Evolutionary conservation across 441 rosid genomes (phyloP), one percentile per base, ranked within the genome.

Genomic region (Oxalis stricta): DNA sequence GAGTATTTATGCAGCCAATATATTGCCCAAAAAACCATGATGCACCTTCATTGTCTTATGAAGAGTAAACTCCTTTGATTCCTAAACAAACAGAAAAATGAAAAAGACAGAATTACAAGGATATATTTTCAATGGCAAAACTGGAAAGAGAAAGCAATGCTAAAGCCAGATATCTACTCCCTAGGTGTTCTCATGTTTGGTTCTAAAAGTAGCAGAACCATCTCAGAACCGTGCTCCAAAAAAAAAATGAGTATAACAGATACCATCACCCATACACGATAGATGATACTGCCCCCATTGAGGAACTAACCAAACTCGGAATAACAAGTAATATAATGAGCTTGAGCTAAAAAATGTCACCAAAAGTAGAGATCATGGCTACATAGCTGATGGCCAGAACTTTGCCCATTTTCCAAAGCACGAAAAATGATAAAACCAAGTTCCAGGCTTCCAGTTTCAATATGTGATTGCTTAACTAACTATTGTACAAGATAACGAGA

Each of bases 31-130:
- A 48, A 68, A 78, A 85, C 22, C 18, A 53, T 48, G 68, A 57
- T 41, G 87, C 96, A 52, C 75, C 70, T 58, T 73, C 79, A 33
- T 71, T 69, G 30, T 77, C 71, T 65, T 40, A 69, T 41, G 98
- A 85, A 59, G 78, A 69, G 64, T 85, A 89, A 44, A 64, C 66
- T 61, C 87, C 87, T 72, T 72, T 80, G 26, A 70, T 41, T 55
- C 98, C 98, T 89, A 48, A 47, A n/a, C n/a, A n/a, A 35, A 47
- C 21, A 46, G 24, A 43, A n/a, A 45, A 47, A 42, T 13, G 31
- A 64, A 44, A 41, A 40, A 45, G 20, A 53, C 8, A 38, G 11
- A 24, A 45, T 22, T 41, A 34, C 26, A 54, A 46, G n/a, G n/a
- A n/a, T n/a, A n/a, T n/a, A n/a, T n/a, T n/a, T n/a, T n/a, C n/a